Base-by-base conservation (phyloP, 352 stramenopile species). In the Pythium brassicae region DNA sequence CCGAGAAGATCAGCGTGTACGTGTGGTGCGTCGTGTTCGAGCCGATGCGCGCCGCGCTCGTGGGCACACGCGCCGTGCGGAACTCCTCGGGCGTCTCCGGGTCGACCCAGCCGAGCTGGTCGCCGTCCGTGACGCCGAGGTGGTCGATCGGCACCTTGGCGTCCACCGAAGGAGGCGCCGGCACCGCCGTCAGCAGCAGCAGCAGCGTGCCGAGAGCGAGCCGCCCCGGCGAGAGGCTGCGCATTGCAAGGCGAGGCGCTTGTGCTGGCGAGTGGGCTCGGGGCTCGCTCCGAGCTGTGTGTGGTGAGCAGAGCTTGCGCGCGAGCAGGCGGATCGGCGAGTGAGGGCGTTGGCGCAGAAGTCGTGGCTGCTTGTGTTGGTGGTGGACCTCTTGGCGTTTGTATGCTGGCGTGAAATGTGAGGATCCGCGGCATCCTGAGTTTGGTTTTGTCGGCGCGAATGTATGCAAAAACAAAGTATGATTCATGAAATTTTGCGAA, bases 1-100 rank as follows among this genome's bases (percentile, higher is more conserved):
- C 96, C 49, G 90, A 98, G 77, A 98, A 98, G 61, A 97, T 93
- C 49, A 98, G 74, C 29, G 75, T 55, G 71, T 94, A 97, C 50
- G 77, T 69, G 26, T 78, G 55, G 55, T 78, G 76, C 22, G 46
- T 52, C 45, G 34, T 44, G 55, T 68, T 62, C 17, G 50, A 49
- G 43, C 57, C 56, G 14, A 87, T 69, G 29, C 55, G 61, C 54
- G 54, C 65, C 22, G 70, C 37, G 22, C 66, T 72, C n/a, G 51
- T 51, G 27, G 86, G 76, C 10, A 95, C 63, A 2, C 70, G 57
- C 12, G 69, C 22, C 26, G 63, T 78, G 67, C 78, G 76, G 32
- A 65, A 62, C 19, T 87, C 62, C 17, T 53, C 53, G 26, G 87
- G 80, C 57, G 86, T 95, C 46, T 83, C 73, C 4, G 86, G 83